Evolutionary conservation across 1,284 basidiomycete species (phyloP).

Genomic region (Sanghuangporus weigelae): DNA sequence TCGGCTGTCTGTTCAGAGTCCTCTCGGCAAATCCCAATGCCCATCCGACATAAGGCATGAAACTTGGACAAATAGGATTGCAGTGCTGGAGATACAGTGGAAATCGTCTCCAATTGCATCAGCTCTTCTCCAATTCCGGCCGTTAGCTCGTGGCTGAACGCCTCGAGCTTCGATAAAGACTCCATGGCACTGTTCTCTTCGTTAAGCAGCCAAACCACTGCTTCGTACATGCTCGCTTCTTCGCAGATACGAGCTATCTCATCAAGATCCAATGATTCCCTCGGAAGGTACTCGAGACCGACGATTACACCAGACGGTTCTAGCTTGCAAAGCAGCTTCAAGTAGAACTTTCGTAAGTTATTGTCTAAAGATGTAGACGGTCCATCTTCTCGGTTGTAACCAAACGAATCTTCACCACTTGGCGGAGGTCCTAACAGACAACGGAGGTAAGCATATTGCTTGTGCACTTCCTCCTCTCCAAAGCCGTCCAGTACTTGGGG

Average conservation of each 20-base stretch:
- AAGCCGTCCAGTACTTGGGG: slow-evolving; percentile 47
- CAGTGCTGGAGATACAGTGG: slow-evolving; percentile 37
- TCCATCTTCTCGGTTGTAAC: slow-evolving; percentile 24
- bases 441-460: slow-evolving; percentile 76
- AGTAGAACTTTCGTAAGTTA: slow-evolving; percentile 51
- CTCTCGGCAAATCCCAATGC: slow-evolving; percentile 63
- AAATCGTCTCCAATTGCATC: slow-evolving; percentile 28
- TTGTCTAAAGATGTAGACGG: slow-evolving; percentile 25
- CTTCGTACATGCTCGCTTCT: slow-evolving; percentile 61
- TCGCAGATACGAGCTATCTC: slow-evolving; percentile 64
- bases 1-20: slow-evolving; percentile 44
- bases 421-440: slow-evolving; percentile 63
- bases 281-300: slow-evolving; percentile 57
- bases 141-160: slow-evolving; percentile 54
- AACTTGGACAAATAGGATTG: slow-evolving; percentile 22
- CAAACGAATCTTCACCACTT: slow-evolving; percentile 35
- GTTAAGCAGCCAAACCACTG: slow-evolving; percentile 80
- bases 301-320: slow-evolving; percentile 64
- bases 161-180: slow-evolving; percentile 64
- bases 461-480: slow-evolving; percentile 39
- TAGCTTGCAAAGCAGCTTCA: slow-evolving; percentile 69
- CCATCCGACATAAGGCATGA: slow-evolving; percentile 51
- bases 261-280: slow-evolving; percentile 53
- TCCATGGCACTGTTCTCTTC: slow-evolving; percentile 52
- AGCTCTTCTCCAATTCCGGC: slow-evolving; percentile 44